These are phyloP conservation scores for Calocybe gangraenosa DNA, from an alignment of 768 basidiomycete genomes.

Conservation along the genomic window DNA sequence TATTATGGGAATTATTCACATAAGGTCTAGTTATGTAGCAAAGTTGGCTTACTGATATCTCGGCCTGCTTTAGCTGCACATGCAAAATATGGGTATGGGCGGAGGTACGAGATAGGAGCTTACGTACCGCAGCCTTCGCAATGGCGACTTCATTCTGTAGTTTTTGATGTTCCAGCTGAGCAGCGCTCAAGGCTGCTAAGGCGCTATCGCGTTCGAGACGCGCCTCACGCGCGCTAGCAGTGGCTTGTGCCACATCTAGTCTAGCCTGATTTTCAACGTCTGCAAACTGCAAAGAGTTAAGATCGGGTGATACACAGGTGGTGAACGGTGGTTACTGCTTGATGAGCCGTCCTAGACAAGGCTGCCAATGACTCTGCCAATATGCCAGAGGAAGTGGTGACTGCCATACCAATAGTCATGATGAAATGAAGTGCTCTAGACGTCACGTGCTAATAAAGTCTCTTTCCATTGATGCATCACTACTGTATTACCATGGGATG, in stretches of 20 bases:
- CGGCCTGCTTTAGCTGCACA: conserved; percentile 48
- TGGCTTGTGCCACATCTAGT: conserved; percentile 46
- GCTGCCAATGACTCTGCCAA: conserved; percentile 22
- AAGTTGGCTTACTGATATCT: conserved; percentile 42
- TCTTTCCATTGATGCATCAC: no score
- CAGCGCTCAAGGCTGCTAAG: conserved; percentile 39
- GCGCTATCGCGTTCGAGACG: conserved; percentile 45
- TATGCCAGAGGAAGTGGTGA: conserved; percentile 14
- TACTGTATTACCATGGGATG: no score
- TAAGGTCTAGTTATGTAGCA: not conserved
- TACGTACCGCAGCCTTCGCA: conserved; percentile 45
- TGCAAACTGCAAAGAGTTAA: conserved; percentile 36
- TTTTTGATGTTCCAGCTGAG: conserved; percentile 41
- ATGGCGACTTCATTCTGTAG: conserved; percentile 40
- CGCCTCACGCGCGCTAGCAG: conserved; percentile 42
- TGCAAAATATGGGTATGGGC: conserved; percentile 11
- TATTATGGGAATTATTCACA: not conserved
- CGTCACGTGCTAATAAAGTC: conserved; percentile 10
- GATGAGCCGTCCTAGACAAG: conserved; percentile 19
- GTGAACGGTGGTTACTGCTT: conserved; percentile 15
- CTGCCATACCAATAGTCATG: conserved; percentile 6
- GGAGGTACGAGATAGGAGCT: not conserved
- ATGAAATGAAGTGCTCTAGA: not conserved
- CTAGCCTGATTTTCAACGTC: conserved; percentile 54
- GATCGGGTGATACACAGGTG: not conserved